Evolutionary conservation across 176 grass and related monocot species (phyloP), one percentile per base, ranked within the genome.

Genomic region (Zea luxurians): DNA sequence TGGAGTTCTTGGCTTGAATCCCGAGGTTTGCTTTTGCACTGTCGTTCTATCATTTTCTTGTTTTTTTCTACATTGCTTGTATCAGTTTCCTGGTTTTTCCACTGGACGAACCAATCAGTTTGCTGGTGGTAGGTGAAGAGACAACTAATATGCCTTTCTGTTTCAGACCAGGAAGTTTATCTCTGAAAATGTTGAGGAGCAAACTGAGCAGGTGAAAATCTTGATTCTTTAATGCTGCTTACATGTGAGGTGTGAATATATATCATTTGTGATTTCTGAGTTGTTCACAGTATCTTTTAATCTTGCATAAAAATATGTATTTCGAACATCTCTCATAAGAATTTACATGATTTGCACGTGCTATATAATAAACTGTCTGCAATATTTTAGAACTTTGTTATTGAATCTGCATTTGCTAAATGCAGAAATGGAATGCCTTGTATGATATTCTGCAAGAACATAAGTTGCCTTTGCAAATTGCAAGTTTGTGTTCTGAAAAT

Each of bases 1-100:
- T 83, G 92, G 96, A 52, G 85, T 90, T 76, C 85, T 99, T 63
- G 96, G 96, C 59, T 88, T 99, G 57, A 86, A 93, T 81, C 96
- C 96, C 65, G 92, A 93, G 96, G 96, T 99, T 83, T 80, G 50
- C 27, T 63, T 42, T 65, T 77, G 49, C 6, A 48, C 2, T 53
- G 44, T 65, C 68, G 17, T 63, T 81, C 10, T 10, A 44, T 64
- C 17, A 16, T 82, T 49, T 10, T 82, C 76, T 15, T 55, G 7
- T 20, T 7, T 64, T 64, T 83, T 53, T 44, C n/a, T 35, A 20
- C 58, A 64, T 37, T 17, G 18, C 64, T 21, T 5, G 21, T 78
- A 54, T 42, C 0, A 42, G 3, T 3, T 47, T 27, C 27, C 27
- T 27, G 27, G 27, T 27, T 27, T 27, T 27, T 27, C 27, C 27